phyloP scores from a whole-genome alignment of 2,329 filamentous ascomycete genomes.

The Ophiostoma himal-ulmi region DNA sequence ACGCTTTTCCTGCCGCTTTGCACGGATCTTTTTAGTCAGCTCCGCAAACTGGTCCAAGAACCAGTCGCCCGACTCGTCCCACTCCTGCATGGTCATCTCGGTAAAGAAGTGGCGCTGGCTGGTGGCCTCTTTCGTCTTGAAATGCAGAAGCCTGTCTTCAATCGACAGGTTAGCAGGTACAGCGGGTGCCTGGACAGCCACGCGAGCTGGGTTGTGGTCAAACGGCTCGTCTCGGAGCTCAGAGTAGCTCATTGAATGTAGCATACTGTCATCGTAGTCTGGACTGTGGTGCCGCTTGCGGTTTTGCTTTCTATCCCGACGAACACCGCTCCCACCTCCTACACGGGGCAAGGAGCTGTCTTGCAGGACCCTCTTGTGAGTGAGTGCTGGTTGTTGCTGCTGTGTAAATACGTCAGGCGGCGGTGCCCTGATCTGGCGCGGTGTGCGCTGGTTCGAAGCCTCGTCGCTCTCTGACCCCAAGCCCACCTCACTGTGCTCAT shows the following conservation, averaged over 20 bases:
- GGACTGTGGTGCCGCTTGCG: conserved; percentile 42
- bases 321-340: conserved; percentile 8
- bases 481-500: conserved; percentile 28
- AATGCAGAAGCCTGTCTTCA: conserved; percentile 46
- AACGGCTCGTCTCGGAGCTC: conserved; percentile 49
- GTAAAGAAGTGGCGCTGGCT: conserved; percentile 46
- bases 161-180: conserved; percentile 38
- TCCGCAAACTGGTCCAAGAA: conserved; percentile 50
- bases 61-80: conserved; percentile 57
- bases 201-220: conserved; percentile 50
- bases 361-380: conserved; percentile 27
- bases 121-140: conserved; percentile 40
- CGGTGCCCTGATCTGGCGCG: conserved; percentile 21
- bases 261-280: conserved; percentile 52
- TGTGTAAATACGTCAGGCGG: conserved; percentile 16
- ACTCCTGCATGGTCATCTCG: conserved; percentile 50
- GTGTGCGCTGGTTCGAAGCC: conserved; percentile 29
- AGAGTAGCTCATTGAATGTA: conserved; percentile 50
- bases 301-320: conserved; percentile 21
- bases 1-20: conserved; percentile 46
- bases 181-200: conserved; percentile 35
- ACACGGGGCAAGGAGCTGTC: conserved; percentile 26
- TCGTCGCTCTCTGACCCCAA: conserved; percentile 28
- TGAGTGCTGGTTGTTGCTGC: conserved; percentile 24
- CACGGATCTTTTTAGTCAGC: conserved; percentile 44